Base-by-base conservation (phyloP, 805 yeast genomes). In the Priceomyces fermenticarens region DNA sequence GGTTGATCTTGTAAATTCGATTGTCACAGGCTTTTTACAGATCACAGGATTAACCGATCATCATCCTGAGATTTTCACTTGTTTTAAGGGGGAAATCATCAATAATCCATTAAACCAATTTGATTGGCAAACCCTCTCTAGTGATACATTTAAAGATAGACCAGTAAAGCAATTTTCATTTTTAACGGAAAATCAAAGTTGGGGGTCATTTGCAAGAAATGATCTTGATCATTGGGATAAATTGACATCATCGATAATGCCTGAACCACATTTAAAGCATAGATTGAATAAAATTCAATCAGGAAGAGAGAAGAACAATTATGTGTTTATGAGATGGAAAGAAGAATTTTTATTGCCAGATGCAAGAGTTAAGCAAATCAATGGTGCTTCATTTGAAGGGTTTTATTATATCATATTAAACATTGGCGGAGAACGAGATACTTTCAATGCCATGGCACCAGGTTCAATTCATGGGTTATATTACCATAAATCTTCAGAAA, bases 251-350 rank as follows among this genome's bases (percentile, higher is more conserved):
- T 60, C 67, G 30, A 75, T 73, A 36, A 87, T 80, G 54, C 77
- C 77, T 16, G 69, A 66, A 40, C 46, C 37, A 10, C 55, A 59
- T 33, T 50, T 70, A 30, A 44, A 53, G 27, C 44, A 50, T 29
- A 60, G 58, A 38, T 55, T 70, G 40, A 43, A 44, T 12, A 45
- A 42, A 23, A 65, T 69, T 35, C 66, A 63, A 46, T 35, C 52
- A 23, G 67, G 68, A 15, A 37, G 48, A 26, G 60, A 56, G 29
- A 62, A 63, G 36, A 48, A 51, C 14, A 59, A 53, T 41, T 58
- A 53, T 52, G 63, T 90, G 4, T 90, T 81, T 58, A 90, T 90
- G 97, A 74, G 97, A 50, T 90, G 98, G 98, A 90, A 90, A 63
- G 98, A 90, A 61, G 78, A 81, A 53, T 88, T 88, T 55, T 64